Evolutionary conservation across 768 basidiomycete species (phyloP), one percentile per base, ranked within the genome.

Genomic region (Tephrocybe sp.): DNA sequence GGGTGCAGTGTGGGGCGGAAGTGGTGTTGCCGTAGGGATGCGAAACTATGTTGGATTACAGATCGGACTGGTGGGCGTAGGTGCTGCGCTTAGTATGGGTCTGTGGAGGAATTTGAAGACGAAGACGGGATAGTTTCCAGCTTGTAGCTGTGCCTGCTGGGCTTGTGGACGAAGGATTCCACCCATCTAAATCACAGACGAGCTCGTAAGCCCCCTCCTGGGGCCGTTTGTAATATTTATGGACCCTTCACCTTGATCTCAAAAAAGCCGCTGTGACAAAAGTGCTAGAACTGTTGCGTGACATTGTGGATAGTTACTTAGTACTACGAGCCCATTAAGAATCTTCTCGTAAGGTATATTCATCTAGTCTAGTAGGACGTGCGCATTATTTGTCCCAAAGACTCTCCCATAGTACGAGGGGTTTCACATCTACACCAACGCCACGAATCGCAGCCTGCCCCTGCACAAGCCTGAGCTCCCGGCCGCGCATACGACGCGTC

Each of bases 391-490:
- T 16, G 11, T 42, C 63, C 77, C 78, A 79, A 55, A 80, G 79
- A 3, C 56, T 63, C n/a, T 64, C 61, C 79, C 79, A 80, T n/a
- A 53, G 56, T 36, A 65, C 59, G 68, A 79, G 66, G 26, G 66
- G 66, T 37, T 65, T 64, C 7, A 66, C 45, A 28, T 69, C 64
- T 4, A 67, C 64, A 6, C 65, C 70, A 9, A 62, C 50, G 5
- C 77, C 78, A 26, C 84, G 71, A 40, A 92, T 79, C 24, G 90
- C 71, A 52, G 82, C 78, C 59, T 89, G 84, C 9, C 85, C 85
- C 58, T 90, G 88, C 1, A 99, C 72, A 19, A 98, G 74, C 47
- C 87, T 79, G 49, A 99, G 69, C 66, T 99, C 96, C 48, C 95
- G 75, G 21, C 85, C 86, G 31, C 86, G 78, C 89, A 96, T 92